These are phyloP conservation scores for Pseudogymnoascus pannorum DNA, from an alignment of 2,329 filamentous ascomycete genomes.

Conservation along the genomic window DNA sequence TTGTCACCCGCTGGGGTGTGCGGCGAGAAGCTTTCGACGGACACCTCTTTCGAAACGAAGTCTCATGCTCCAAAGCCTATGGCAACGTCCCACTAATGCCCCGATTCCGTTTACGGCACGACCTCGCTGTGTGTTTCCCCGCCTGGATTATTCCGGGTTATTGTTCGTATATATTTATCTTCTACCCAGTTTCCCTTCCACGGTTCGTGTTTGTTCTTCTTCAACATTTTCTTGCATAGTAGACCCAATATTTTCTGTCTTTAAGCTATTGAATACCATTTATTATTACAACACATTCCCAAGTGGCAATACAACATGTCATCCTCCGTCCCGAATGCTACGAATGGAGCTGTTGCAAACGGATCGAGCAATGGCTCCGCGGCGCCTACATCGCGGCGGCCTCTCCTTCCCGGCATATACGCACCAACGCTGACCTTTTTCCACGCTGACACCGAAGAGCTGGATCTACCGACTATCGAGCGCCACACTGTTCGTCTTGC, in stretches of 20 bases:
- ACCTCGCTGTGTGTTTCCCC: conserved; percentile 4
- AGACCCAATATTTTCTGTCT: background rate
- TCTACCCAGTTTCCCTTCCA: background rate
- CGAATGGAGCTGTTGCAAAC: conserved; percentile 9
- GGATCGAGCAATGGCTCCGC: conserved; percentile 28
- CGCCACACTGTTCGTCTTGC: conserved; percentile 73
- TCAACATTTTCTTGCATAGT: background rate
- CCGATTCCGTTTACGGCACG: background rate
- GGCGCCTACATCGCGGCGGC: conserved; percentile 34
- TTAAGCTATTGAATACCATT: background rate
- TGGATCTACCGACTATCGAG: conserved; percentile 73
- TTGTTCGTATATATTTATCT: background rate
- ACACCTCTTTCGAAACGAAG: background rate
- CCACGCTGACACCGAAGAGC: conserved; percentile 71
- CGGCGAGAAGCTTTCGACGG: conserved; percentile 1
- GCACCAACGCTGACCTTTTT: conserved; percentile 90
- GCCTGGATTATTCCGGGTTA: background rate
- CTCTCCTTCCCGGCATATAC: conserved; percentile 76
- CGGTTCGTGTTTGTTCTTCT: background rate
- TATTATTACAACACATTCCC: background rate
- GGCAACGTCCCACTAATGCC: background rate
- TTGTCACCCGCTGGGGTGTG: background rate
- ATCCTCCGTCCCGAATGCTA: background rate
- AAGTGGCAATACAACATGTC: background rate
- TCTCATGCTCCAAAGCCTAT: background rate